Evolutionary conservation across 441 rosid species (phyloP).

Genomic region (Isatis lusitanica): DNA sequence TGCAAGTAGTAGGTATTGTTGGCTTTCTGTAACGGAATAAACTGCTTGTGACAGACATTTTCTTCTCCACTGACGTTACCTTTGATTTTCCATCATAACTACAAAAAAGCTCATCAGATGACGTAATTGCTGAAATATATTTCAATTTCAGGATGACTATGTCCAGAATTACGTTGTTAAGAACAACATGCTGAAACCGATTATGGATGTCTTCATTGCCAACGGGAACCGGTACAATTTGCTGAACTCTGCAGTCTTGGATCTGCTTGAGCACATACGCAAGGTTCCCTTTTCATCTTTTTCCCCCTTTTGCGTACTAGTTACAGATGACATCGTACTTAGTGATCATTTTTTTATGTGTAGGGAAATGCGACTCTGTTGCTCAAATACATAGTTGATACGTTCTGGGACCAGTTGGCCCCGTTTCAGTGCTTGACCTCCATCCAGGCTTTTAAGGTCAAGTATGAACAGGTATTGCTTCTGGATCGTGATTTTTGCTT

Average conservation of each 20-base stretch:
- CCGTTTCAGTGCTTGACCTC: constrained; percentile 74
- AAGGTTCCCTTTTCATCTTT: constrained; percentile 56
- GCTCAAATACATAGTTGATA: constrained; percentile 75
- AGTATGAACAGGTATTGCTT: constrained; percentile 87
- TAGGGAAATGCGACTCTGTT: constrained; percentile 85
- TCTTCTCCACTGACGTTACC: constrained; percentile 5
- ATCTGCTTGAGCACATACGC: constrained; percentile 88
- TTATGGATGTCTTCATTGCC: constrained; percentile 80
- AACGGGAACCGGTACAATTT: constrained; percentile 93
- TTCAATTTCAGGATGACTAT: constrained; percentile 80
- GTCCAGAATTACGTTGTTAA: constrained; percentile 76
- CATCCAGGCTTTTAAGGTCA: constrained; percentile 74
- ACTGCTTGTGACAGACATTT: constrained; percentile 4
- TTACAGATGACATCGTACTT: constrained; percentile 12
- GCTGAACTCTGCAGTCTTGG: constrained; percentile 88
- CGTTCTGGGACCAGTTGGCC: constrained; percentile 87
- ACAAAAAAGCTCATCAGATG: constrained; percentile 3
- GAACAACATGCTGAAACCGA: constrained; percentile 82
- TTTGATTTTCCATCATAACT: constrained; percentile 1
- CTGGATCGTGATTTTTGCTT: neutral
- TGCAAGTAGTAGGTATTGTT: constrained; percentile 12
- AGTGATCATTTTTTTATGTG: constrained; percentile 34
- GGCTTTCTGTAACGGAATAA: constrained; percentile 3
- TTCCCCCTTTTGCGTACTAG: constrained; percentile 16
- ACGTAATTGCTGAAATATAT: constrained; percentile 19